Conservation (phyloP, 2,329 filamentous ascomycete species). For the Metarhizium brunneum region DNA sequence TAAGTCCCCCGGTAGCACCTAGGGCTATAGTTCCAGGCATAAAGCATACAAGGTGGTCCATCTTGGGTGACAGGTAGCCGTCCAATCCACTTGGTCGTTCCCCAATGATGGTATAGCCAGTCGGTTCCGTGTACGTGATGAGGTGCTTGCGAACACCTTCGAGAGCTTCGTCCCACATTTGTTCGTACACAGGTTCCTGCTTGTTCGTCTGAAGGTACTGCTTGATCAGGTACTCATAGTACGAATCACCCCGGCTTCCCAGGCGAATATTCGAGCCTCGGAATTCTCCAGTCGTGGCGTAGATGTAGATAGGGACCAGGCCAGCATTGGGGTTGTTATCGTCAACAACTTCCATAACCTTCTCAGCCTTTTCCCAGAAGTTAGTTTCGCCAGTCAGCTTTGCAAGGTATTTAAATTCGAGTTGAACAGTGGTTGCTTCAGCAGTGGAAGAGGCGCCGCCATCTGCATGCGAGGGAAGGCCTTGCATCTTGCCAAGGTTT, state of each 20-base stretch:
- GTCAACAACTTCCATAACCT: slow-evolving; percentile 85
- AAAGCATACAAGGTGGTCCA: slow-evolving; percentile 98
- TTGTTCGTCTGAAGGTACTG: slow-evolving; percentile 91
- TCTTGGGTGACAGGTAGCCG: slow-evolving; percentile 66
- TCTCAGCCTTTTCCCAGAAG: slow-evolving; percentile 89
- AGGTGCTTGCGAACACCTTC: slow-evolving; percentile 84
- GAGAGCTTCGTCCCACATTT: slow-evolving; percentile 88
- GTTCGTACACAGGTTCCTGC: slow-evolving; percentile 74
- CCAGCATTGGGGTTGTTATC: slow-evolving; percentile 71
- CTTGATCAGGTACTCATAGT: slow-evolving; percentile 98
- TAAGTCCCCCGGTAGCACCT: slow-evolving; percentile 69
- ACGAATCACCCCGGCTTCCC: slow-evolving; percentile 90
- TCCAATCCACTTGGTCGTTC: slow-evolving; percentile 71
- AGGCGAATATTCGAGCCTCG: slow-evolving; percentile 78
- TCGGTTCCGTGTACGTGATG: slow-evolving; percentile 74
- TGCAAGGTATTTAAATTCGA: slow-evolving; percentile 95
- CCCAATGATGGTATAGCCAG: slow-evolving; percentile 78
- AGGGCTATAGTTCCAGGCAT: slow-evolving; percentile 93
- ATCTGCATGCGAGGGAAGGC: slow-evolving; percentile 74
- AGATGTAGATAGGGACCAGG: slow-evolving; percentile 84
- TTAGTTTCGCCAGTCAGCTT: slow-evolving; percentile 87
- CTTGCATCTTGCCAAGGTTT: slow-evolving; percentile 68
- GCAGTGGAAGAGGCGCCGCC: slow-evolving; percentile 86
- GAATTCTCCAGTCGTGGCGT: slow-evolving; percentile 70
- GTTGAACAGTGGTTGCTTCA: slow-evolving; percentile 82